Evolutionary conservation across 768 basidiomycete genomes (phyloP).

Genomic region (Krasilnikovozyma curviuscula): DNA sequence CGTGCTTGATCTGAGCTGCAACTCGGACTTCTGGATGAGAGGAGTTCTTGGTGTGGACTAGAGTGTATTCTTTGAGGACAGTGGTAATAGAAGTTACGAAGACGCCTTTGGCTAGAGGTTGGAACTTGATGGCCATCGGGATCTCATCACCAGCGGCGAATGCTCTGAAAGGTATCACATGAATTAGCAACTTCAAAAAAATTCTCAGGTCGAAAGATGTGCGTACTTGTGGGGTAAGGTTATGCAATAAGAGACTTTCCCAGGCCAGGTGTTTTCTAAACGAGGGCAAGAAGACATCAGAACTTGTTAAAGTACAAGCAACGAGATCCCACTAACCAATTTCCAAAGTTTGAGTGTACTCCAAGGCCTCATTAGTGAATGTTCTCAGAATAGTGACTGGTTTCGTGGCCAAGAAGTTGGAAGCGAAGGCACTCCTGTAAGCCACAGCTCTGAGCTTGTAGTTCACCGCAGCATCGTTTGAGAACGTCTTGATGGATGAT

Average conservation of each 20-base stretch:
- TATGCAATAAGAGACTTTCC: constrained; percentile 35
- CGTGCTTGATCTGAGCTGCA: constrained; percentile 46
- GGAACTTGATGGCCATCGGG: constrained; percentile 65
- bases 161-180: constrained; percentile 27
- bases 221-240: constrained; percentile 42
- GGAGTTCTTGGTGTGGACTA: constrained; percentile 42
- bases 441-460: constrained; percentile 81
- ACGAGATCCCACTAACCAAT: constrained; percentile 17
- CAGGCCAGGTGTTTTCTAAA: constrained; percentile 91
- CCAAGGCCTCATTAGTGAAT: constrained; percentile 61
- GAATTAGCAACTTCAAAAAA: neutral
- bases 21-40: constrained; percentile 45
- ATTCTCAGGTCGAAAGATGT: constrained; percentile 21
- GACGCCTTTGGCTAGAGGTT: constrained; percentile 68
- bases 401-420: constrained; percentile 43
- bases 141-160: constrained; percentile 79
- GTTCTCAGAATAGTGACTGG: constrained; percentile 53
- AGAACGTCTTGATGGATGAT: constrained; percentile 44
- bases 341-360: constrained; percentile 89
- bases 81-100: constrained; percentile 47
- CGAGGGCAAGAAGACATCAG: neutral
- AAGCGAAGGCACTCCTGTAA: constrained; percentile 44
- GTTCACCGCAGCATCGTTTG: constrained; percentile 39
- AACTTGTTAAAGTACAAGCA: neutral
- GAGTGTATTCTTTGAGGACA: constrained; percentile 46